Evolutionary conservation across 2,329 filamentous ascomycete species (phyloP), one percentile per base, ranked within the genome.

Genomic region (Dothistroma pini): DNA sequence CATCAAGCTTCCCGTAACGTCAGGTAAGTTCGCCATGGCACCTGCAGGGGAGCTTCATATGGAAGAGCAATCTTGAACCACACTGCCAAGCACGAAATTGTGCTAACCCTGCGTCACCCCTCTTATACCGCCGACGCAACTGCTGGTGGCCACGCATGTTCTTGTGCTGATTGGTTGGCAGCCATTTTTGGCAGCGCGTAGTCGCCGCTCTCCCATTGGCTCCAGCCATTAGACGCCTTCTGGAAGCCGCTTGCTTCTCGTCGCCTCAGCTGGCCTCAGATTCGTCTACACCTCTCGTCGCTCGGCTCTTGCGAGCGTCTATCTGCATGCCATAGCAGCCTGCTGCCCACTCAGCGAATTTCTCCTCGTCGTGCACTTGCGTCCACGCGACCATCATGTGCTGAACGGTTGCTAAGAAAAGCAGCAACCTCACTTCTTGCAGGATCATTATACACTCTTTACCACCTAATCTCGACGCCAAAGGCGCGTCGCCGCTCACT

Each of bases 381-480:
- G 58, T 59, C 52, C 63, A 63, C 65, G 69, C 65, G 63, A 68
- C 64, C 62, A 71, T 71, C 62, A 71, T 71, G 70, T 68, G 67
- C 56, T 71, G 64, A 67, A 57, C 60, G 60, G 56, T 51, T 70
- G 67, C 69, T 70, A 69, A 70, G 63, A 68, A 69, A 68, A 67
- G 66, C 67, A 68, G 38, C 53, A 44, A 48, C 58, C 25, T 63
- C 62, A 58, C 61, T 61, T 50, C 41, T 58, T 54, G 58, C 52
- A 60, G 61, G 49, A 62, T 64, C 56, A 54, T 41, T 49, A 54
- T 60, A 62, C 63, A 61, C 56, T 66, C 63, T 60, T 60, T 66
- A 64, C 56, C 62, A 56, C 59, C 59, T 60, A 59, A 54, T 47
- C 59, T 53, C 57, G 34, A 63, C 64, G 59, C 65, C 64, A 49